Evolutionary conservation across 2,329 filamentous ascomycete species (phyloP), one percentile per base, ranked within the genome.

Genomic region (Apiospora marii): DNA sequence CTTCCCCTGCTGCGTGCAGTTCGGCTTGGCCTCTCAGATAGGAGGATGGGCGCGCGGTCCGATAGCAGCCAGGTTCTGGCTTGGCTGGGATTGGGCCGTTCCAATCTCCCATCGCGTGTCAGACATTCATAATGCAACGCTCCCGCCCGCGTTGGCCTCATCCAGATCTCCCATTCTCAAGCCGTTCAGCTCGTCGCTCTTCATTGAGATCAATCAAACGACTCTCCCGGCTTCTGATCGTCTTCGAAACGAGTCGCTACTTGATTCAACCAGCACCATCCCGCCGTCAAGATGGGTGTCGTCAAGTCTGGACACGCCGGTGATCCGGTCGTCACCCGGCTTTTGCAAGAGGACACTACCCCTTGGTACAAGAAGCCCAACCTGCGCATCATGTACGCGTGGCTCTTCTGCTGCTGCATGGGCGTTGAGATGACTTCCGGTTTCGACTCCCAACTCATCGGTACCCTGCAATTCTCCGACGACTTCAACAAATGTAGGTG

Each of bases 291-390:
- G 43, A 68, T 68, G 67, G 67, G 67, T 48, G 41, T 68, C 67
- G 16, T 51, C 22, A 70, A 70, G 19, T 30, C 68, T 22, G 68
- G 68, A 41, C 48, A 70, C 24, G 68, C 68, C 73, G 68, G 81
- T 61, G 82, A 83, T 73, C 82, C 82, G 69, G 82, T 83, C 74
- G 70, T 84, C 74, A 82, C 81, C 43, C 81, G 82, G 58, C 78
- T 84, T 70, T 80, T 76, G 70, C 77, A 80, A 73, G 81, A 84
- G 76, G 84, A 85, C 76, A 83, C 79, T 74, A 79, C 82, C 41
- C 81, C 81, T 71, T 91, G 88, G 88, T 90, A 86, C 81, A 85
- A 84, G 77, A 92, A 92, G 79, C 87, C 86, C 0, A 91, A 91
- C 75, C 81, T 91, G 64, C 84, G 89, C 70, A 78, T 78, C 34